These are phyloP conservation scores for Pichia rugopelliculosa DNA, from an alignment of 805 yeast species.

Conservation along the genomic window DNA sequence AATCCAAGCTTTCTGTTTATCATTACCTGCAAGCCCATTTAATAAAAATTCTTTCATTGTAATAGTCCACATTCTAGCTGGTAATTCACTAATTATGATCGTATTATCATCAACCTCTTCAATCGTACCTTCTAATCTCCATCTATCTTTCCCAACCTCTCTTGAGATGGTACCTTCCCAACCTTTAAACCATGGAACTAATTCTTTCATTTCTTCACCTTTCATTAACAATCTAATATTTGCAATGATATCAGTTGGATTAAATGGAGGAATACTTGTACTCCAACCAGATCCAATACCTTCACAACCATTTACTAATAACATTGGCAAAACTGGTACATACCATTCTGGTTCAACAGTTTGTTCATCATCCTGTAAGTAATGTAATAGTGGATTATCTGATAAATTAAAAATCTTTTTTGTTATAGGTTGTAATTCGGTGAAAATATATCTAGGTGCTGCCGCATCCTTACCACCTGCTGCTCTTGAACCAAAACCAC, in stretches of 20 bases:
- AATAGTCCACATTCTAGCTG: slow-evolving; percentile 88
- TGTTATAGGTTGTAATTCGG: slow-evolving; percentile 73
- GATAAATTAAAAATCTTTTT: slow-evolving; percentile 66
- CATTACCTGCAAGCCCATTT: slow-evolving; percentile 67
- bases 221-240: slow-evolving; percentile 70
- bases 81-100: slow-evolving; percentile 85
- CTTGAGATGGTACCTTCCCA: slow-evolving; percentile 83
- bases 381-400: slow-evolving; percentile 71
- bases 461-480: slow-evolving; percentile 97
- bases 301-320: slow-evolving; percentile 92
- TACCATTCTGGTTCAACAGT: slow-evolving; percentile 96
- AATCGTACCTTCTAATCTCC: slow-evolving; percentile 69
- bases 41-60: slow-evolving; percentile 80
- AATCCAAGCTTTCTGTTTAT: slow-evolving; percentile 74
- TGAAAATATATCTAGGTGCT: slow-evolving; percentile 95
- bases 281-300: slow-evolving; percentile 99
- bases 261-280: slow-evolving; percentile 82
- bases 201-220: slow-evolving; percentile 58
- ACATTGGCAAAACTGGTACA: slow-evolving; percentile 87
- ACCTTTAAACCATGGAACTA: slow-evolving; percentile 93
- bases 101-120: slow-evolving; percentile 75
- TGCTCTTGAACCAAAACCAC: slow-evolving; percentile 94
- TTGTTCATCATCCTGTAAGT: slow-evolving; percentile 86
- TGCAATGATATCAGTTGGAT: slow-evolving; percentile 73
- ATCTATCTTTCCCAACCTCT: slow-evolving; percentile 52